Percentiles rank a stretch among this genome's conserved stretches.
These are phyloP conservation scores for Effrenium voratum DNA, from an alignment of 73 alveolate species.

Conservation along the genomic window DNA sequence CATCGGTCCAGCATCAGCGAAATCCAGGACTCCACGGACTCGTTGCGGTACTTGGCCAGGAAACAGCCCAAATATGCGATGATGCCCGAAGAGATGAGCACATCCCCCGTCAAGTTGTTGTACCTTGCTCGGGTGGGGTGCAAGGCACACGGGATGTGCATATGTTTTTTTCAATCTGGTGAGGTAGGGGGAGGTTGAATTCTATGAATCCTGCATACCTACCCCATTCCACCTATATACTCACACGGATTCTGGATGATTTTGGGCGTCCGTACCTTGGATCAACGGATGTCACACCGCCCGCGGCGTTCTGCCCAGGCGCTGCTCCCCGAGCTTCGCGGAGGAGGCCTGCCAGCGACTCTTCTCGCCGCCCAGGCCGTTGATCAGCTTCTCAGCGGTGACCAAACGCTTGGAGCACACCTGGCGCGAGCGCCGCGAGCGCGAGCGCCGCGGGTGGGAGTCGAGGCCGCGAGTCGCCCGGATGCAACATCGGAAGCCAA, in stretches of 20 bases:
- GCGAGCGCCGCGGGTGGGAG: conserved; percentile 95
- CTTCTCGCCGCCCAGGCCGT: conserved; percentile 97
- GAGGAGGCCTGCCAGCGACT: conserved; percentile 93
- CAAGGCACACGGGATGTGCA: too few relatives aligned
- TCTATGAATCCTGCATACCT: too few relatives aligned
- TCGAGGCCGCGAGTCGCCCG: conserved; percentile 49
- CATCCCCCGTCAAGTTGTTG: conserved; percentile 99
- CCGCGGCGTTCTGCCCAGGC: not conserved
- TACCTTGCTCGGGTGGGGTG: conserved; percentile 93
- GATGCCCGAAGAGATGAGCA: conserved; percentile 99
- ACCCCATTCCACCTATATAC: too few relatives aligned
- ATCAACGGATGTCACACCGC: too few relatives aligned
- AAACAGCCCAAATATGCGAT: conserved; percentile 99
- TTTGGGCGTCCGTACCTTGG: too few relatives aligned
- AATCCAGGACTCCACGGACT: conserved; percentile 97
- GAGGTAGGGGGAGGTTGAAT: too few relatives aligned
- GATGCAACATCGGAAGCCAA: too few relatives aligned
- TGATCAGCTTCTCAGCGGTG: conserved; percentile 99
- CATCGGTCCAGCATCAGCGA: conserved; percentile 94
- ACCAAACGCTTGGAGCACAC: conserved; percentile 98
- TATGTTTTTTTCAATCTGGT: too few relatives aligned
- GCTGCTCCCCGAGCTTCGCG: conserved; percentile 84
- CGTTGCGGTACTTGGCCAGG: conserved; percentile 97
- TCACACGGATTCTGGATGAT: too few relatives aligned
- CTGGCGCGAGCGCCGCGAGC: not conserved